A percentile compares a stretch with the other conserved stretches of the same genome.
Evolutionary conservation across 2,329 filamentous ascomycete species (phyloP).

Genomic region (Fusarium buharicum): DNA sequence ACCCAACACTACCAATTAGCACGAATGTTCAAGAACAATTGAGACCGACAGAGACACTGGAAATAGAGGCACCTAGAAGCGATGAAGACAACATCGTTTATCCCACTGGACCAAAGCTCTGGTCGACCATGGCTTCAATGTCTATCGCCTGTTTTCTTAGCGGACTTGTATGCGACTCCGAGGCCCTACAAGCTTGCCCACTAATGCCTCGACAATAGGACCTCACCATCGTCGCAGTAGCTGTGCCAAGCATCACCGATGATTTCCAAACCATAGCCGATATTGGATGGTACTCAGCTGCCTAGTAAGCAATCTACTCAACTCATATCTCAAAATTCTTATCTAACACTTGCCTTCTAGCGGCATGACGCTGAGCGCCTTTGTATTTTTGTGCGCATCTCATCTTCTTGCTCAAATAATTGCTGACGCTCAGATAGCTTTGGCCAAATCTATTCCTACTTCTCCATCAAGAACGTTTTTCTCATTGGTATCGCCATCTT

Average conservation of each 20-base stretch:
- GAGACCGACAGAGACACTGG: neutral
- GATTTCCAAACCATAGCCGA: constrained; percentile 42
- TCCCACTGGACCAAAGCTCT: constrained; percentile 36
- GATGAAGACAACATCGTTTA: constrained; percentile 8
- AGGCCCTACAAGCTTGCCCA: accelerated
- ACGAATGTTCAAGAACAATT: neutral
- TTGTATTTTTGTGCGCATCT: constrained; percentile 36
- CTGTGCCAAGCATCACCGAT: constrained; percentile 41
- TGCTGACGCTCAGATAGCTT: constrained; percentile 29
- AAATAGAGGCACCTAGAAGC: constrained; percentile 17
- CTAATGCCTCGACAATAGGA: constrained; percentile 11
- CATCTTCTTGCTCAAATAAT: accelerated
- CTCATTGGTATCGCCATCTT: constrained; percentile 46
- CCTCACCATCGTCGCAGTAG: constrained; percentile 37
- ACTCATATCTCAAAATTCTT: accelerated
- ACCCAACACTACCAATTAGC: neutral
- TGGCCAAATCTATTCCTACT: constrained; percentile 48
- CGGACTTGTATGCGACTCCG: constrained; percentile 17
- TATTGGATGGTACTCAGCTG: constrained; percentile 45
- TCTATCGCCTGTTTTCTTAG: constrained; percentile 39
- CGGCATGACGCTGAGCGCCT: constrained; percentile 41
- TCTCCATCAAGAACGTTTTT: constrained; percentile 46
- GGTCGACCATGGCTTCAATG: constrained; percentile 42
- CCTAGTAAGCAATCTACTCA: constrained; percentile 21
- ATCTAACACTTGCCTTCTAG: constrained; percentile 10